These are phyloP conservation scores for Lactuca saligna DNA, from an alignment of 129 eudicot species.

Conservation along the genomic window DNA sequence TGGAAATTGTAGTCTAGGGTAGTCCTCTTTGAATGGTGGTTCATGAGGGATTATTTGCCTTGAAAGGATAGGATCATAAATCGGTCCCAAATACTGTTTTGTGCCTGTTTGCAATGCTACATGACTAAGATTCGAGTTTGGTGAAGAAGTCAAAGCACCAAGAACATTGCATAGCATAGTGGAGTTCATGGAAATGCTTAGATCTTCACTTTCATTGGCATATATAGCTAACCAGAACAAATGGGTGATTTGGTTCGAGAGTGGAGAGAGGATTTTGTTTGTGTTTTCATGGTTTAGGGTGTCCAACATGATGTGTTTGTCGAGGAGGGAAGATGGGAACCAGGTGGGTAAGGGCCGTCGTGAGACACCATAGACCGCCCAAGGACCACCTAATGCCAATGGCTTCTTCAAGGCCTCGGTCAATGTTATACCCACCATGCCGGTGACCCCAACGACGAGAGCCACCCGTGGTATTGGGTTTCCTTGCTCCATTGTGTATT, in stretches of 20 bases:
- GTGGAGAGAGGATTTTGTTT: background rate
- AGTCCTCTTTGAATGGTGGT: slow-evolving; percentile 24
- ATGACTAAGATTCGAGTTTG: background rate
- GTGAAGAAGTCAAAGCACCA: slow-evolving; percentile 1
- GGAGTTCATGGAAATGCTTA: slow-evolving; percentile 10
- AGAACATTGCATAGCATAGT: slow-evolving; percentile 28
- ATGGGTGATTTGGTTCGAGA: slow-evolving; percentile 21
- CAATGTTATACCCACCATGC: slow-evolving; percentile 2
- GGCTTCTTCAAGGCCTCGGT: slow-evolving; percentile 21
- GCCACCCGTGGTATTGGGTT: background rate
- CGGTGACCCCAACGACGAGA: slow-evolving; percentile 2
- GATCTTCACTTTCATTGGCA: slow-evolving; percentile 3
- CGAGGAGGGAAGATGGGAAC: slow-evolving; percentile 24
- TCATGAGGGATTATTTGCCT: slow-evolving; percentile 19
- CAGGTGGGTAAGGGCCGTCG: slow-evolving; percentile 18
- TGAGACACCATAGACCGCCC: slow-evolving; percentile 24
- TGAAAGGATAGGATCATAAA: background rate
- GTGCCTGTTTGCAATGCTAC: slow-evolving; percentile 30
- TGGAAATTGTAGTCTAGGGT: slow-evolving; percentile 13
- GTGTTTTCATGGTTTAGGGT: slow-evolving; percentile 12
- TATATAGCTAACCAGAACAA: slow-evolving; percentile 31
- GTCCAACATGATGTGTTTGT: slow-evolving; percentile 14
- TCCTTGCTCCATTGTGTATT: background rate
- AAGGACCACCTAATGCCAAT: slow-evolving; percentile 24
- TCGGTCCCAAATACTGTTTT: slow-evolving; percentile 21